These are phyloP conservation scores for Amaranthus tricolor DNA, from an alignment of 179 eudicot species.

Conservation along the genomic window DNA sequence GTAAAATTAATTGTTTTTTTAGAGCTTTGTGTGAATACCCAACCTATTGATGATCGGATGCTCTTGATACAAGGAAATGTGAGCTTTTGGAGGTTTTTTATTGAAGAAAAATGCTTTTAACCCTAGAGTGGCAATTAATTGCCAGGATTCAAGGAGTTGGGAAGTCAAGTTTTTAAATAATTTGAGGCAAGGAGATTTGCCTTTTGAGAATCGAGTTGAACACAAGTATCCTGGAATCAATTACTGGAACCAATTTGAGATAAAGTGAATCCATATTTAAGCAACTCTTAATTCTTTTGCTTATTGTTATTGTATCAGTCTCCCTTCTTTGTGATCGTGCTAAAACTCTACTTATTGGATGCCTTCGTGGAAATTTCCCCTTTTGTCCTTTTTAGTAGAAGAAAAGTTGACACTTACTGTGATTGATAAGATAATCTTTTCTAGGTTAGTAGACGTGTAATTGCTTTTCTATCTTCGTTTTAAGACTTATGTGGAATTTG, in stretches of 20 bases:
- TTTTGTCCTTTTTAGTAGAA: too few relatives aligned
- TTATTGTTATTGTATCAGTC: neutral
- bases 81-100: neutral
- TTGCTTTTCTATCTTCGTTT: neutral
- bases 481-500: neutral
- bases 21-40: too few relatives aligned
- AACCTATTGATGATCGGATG: neutral
- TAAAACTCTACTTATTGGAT: too few relatives aligned
- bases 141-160: neutral
- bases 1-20: too few relatives aligned
- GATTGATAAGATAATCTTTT: neutral
- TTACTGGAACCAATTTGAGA: too few relatives aligned
- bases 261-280: too few relatives aligned
- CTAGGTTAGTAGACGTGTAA: neutral
- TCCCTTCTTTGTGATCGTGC: neutral
- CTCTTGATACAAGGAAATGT: neutral
- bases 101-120: too few relatives aligned
- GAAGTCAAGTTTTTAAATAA: too few relatives aligned
- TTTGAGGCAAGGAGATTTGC: neutral
- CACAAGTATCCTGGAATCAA: too few relatives aligned
- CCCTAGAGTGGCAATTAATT: neutral
- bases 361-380: too few relatives aligned
- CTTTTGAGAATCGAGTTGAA: neutral
- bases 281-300: neutral
- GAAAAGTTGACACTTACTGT: neutral